These are phyloP conservation scores for Zizania palustris DNA, from an alignment of 202 grass and related monocot genomes.

Conservation along the genomic window DNA sequence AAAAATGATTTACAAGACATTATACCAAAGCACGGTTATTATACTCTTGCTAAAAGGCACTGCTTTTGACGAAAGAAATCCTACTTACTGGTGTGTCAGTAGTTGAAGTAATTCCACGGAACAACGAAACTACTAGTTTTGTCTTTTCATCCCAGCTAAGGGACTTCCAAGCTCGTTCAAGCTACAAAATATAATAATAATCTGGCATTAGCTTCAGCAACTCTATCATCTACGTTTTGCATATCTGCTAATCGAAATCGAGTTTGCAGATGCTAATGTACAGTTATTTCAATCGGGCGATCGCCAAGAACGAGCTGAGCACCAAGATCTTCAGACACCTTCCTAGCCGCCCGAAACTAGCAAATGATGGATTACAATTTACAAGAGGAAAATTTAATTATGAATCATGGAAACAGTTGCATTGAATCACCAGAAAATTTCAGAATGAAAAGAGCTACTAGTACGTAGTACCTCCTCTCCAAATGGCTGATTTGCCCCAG, in stretches of 20 bases:
- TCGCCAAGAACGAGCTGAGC: conserved; percentile 94
- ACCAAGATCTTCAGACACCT: conserved; percentile 83
- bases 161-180: conserved; percentile 94
- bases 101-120: conserved; percentile 67
- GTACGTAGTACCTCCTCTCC: conserved; percentile 80
- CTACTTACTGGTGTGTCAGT: conserved; percentile 34
- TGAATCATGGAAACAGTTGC: not conserved
- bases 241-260: not conserved
- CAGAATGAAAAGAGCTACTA: not conserved
- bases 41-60: not conserved
- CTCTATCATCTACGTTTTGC: no score
- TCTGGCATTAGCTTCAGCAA: no score
- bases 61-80: not conserved
- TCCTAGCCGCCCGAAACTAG: conserved; percentile 83
- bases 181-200: conserved; percentile 40
- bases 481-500: conserved; percentile 62
- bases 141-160: conserved; percentile 77
- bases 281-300: conserved; percentile 96
- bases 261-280: conserved; percentile 34
- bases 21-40: not conserved
- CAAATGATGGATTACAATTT: not conserved
- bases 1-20: not conserved
- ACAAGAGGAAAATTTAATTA: not conserved
- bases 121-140: conserved; percentile 62
- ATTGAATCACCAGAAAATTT: not conserved